These are phyloP conservation scores for Phoenix roebelenii DNA, from an alignment of 176 grass and related monocot species.

Conservation along the genomic window DNA sequence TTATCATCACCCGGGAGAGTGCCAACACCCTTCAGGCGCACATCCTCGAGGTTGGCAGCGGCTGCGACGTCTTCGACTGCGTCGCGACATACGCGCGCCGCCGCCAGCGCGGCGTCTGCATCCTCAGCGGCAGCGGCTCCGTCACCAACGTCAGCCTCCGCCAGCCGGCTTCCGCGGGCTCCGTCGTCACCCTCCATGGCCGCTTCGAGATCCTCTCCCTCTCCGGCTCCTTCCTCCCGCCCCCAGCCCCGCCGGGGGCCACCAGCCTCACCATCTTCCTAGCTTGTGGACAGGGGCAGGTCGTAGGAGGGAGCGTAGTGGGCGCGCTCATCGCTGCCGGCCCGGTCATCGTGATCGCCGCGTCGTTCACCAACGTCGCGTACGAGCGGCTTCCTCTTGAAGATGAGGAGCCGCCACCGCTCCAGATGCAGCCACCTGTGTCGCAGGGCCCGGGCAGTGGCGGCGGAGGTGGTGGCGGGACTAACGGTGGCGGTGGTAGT, in stretches of 20 bases:
- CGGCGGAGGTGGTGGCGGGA: not conserved
- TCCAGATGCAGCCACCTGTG: not conserved
- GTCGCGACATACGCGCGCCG: constrained; percentile 69
- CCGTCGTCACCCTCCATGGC: constrained; percentile 61
- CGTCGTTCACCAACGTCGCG: constrained; percentile 97
- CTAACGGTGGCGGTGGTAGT: constrained; percentile 13
- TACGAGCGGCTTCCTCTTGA: constrained; percentile 94
- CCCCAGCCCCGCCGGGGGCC: constrained; percentile 82
- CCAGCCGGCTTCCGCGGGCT: constrained; percentile 36
- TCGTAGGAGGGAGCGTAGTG: constrained; percentile 71
- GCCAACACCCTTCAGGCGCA: constrained; percentile 80
- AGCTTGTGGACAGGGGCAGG: constrained; percentile 65
- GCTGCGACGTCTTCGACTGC: constrained; percentile 85
- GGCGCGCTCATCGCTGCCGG: constrained; percentile 69
- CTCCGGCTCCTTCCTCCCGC: constrained; percentile 87
- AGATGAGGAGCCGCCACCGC: constrained; percentile 43
- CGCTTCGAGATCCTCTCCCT: constrained; percentile 97
- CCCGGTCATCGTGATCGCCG: constrained; percentile 72
- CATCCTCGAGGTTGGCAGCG: constrained; percentile 80
- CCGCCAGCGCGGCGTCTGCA: constrained; percentile 82
- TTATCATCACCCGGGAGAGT: constrained; percentile 96
- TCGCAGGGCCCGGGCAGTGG: not conserved
- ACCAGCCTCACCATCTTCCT: constrained; percentile 87
- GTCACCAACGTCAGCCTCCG: constrained; percentile 82
- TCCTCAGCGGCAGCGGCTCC: constrained; percentile 71